phyloP scores from a whole-genome alignment of 139 green algal species.

The Chlorella sp. region DNA sequence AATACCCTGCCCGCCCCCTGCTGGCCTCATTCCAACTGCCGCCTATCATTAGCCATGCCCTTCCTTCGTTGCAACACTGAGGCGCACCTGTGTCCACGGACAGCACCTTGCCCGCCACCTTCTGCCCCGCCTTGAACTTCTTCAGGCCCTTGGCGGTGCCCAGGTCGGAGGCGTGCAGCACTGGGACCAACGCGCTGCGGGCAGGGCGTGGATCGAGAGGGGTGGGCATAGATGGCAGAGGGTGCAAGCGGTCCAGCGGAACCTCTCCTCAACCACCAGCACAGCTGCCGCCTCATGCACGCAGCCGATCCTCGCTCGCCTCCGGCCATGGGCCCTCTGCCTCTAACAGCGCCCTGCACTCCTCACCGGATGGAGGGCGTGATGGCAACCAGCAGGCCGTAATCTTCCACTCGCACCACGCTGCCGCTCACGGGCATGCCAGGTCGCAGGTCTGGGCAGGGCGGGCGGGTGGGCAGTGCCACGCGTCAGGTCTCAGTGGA shows the following conservation, averaged over 20 bases:
- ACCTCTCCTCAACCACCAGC: background rate
- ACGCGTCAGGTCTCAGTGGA: too few species aligned
- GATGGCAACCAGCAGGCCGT: slow-evolving; percentile 66
- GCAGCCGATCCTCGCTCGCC: background rate
- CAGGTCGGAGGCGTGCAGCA: slow-evolving; percentile 62
- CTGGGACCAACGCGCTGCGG: slow-evolving; percentile 56
- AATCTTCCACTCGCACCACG: slow-evolving; percentile 62
- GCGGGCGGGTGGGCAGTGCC: too few species aligned
- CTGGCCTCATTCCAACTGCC: too few species aligned
- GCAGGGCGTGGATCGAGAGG: background rate
- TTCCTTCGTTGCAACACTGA: background rate
- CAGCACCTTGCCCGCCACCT: slow-evolving; percentile 66
- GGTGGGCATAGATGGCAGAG: background rate
- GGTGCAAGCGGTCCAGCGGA: too few species aligned
- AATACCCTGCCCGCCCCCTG: too few species aligned
- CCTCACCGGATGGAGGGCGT: slow-evolving; percentile 56
- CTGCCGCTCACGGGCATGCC: slow-evolving; percentile 67
- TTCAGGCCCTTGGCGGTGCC: slow-evolving; percentile 24
- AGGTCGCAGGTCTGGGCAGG: slow-evolving; percentile 43
- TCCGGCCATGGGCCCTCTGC: too few species aligned
- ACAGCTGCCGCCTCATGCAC: background rate
- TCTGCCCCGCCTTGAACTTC: slow-evolving; percentile 70
- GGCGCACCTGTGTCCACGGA: slow-evolving; percentile 54
- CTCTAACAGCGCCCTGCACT: too few species aligned
- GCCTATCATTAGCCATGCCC: too few species aligned